Conservation (phyloP, 768 basidiomycete species). For the Aureoboletus auriporus region DNA sequence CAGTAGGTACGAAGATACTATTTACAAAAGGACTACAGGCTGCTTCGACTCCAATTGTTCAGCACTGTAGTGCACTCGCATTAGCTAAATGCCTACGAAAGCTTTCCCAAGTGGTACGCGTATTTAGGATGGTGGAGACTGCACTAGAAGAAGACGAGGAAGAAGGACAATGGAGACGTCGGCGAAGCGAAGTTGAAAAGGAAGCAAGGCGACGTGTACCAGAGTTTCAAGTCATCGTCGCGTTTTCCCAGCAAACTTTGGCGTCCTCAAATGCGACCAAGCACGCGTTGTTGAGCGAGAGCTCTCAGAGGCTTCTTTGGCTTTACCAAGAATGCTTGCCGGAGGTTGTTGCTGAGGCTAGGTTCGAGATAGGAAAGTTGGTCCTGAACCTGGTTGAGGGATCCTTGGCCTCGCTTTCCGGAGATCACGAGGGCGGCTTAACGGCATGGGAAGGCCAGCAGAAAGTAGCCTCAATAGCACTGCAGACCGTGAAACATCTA, state of each 20-base stretch:
- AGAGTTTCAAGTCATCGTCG: slow-evolving; percentile 82
- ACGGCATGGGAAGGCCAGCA: slow-evolving; percentile 12
- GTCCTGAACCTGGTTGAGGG: slow-evolving; percentile 45
- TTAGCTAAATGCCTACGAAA: slow-evolving; percentile 76
- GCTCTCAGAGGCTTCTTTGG: slow-evolving; percentile 76
- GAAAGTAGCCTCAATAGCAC: slow-evolving; percentile 13
- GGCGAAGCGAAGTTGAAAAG: slow-evolving; percentile 64
- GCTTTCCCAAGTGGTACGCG: slow-evolving; percentile 48
- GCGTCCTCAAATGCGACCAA: slow-evolving; percentile 36
- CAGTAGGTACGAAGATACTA: slow-evolving; percentile 61
- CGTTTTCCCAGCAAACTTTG: slow-evolving; percentile 60
- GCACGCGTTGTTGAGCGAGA: slow-evolving; percentile 68
- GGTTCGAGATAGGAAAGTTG: slow-evolving; percentile 85
- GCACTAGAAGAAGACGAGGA: slow-evolving; percentile 59
- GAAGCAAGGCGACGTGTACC: slow-evolving; percentile 77
- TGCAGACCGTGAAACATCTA: slow-evolving; percentile 64
- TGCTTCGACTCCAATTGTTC: slow-evolving; percentile 62
- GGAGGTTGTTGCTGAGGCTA: slow-evolving; percentile 65
- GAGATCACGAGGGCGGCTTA: not conserved
- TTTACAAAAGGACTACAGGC: slow-evolving; percentile 82
- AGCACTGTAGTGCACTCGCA: slow-evolving; percentile 78
- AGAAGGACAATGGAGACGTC: slow-evolving; percentile 69
- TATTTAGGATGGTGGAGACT: slow-evolving; percentile 45
- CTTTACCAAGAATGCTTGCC: slow-evolving; percentile 82
- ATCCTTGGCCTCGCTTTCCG: slow-evolving; percentile 19